Conservation (phyloP, 2,329 filamentous ascomycete genomes). For the Ustilaginoidea virens region DNA sequence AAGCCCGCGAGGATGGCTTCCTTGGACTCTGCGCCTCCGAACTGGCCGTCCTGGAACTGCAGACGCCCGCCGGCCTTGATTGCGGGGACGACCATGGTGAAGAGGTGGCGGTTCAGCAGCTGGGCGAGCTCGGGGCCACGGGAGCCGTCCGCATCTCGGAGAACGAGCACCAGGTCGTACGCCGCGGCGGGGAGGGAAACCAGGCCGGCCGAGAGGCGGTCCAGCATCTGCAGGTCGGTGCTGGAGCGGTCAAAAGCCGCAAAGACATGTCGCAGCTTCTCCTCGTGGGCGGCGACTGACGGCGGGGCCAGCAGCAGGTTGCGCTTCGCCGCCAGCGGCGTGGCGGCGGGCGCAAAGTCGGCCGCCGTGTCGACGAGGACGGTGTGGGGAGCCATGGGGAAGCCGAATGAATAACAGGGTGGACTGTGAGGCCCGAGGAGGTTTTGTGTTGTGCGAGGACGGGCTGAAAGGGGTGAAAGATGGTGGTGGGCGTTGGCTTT, state of each 20-base stretch:
- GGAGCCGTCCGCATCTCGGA: constrained; percentile 61
- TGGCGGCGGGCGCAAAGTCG: constrained; percentile 29
- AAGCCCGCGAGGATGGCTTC: constrained; percentile 78
- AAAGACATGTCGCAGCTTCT: constrained; percentile 57
- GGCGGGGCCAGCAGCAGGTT: constrained; percentile 82
- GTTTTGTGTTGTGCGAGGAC: too few relatives aligned
- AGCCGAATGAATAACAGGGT: too few relatives aligned
- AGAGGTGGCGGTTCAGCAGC: constrained; percentile 51
- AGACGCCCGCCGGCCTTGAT: constrained; percentile 56
- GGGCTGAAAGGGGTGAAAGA: too few relatives aligned
- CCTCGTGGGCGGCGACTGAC: constrained; percentile 73
- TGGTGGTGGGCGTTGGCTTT: too few relatives aligned
- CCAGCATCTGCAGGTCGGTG: constrained; percentile 94
- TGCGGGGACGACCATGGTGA: constrained; percentile 51
- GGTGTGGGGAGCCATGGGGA: constrained; percentile 34
- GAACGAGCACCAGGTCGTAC: constrained; percentile 74
- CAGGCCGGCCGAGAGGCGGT: constrained; percentile 71
- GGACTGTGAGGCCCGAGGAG: too few relatives aligned
- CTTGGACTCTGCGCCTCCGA: constrained; percentile 34
- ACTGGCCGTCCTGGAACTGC: constrained; percentile 52
- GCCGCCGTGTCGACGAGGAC: constrained; percentile 39
- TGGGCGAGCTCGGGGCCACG: constrained; percentile 43
- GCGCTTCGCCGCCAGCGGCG: constrained; percentile 25
- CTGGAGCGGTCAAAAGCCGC: constrained; percentile 55
- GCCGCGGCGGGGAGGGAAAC: constrained; percentile 60